Evolutionary conservation across 2,329 filamentous ascomycete genomes (phyloP).

Genomic region (Phyllosticta capitalensis): DNA sequence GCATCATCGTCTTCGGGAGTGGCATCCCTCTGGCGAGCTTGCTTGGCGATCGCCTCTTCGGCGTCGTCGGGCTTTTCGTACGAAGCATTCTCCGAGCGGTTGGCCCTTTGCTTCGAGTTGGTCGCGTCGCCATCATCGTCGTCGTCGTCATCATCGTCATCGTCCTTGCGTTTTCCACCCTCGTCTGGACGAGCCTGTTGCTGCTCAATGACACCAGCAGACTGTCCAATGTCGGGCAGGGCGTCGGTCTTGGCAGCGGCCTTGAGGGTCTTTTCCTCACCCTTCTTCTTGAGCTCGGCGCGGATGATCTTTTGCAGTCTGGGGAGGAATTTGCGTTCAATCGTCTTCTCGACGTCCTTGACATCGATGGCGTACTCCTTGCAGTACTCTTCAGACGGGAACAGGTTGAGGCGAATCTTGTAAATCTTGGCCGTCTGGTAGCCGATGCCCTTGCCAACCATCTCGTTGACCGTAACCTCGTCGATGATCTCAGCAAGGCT

Average conservation of each 20-base stretch:
- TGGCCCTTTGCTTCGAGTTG: conserved; percentile 62
- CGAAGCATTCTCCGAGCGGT: conserved; percentile 71
- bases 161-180: conserved; percentile 56
- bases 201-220: conserved; percentile 46
- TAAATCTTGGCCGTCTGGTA: conserved; percentile 73
- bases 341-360: conserved; percentile 64
- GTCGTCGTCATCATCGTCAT: conserved; percentile 68
- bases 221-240: conserved; percentile 65
- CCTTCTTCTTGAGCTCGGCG: conserved; percentile 72
- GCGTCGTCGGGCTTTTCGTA: conserved; percentile 92
- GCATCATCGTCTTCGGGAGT: conserved; percentile 48
- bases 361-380: conserved; percentile 75
- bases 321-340: conserved; percentile 74
- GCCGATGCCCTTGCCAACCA: conserved; percentile 60
- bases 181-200: conserved; percentile 39
- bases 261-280: conserved; percentile 46
- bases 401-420: conserved; percentile 72
- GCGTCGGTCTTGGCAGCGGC: conserved; percentile 47
- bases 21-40: conserved; percentile 47
- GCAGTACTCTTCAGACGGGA: conserved; percentile 72
- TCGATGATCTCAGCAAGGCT: conserved; percentile 78
- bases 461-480: conserved; percentile 69
- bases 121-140: conserved; percentile 66
- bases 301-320: conserved; percentile 60
- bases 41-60: conserved; percentile 63